A percentile compares a stretch with the other conserved stretches of the same genome.
Evolutionary conservation across 345 rosid species (phyloP).

Genomic region (Hibiscus syriacus): DNA sequence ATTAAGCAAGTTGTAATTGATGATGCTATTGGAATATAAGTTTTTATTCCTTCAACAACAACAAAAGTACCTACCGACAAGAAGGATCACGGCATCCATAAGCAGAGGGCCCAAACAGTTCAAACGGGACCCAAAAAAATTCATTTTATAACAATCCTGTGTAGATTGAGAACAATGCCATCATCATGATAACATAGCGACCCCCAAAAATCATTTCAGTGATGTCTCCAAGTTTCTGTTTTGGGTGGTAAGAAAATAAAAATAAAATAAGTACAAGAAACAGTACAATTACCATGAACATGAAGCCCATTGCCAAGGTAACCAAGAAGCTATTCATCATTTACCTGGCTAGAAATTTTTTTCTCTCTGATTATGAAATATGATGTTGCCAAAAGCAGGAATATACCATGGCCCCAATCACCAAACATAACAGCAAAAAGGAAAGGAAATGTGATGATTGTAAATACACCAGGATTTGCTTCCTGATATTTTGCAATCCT

Average conservation of each 20-base stretch:
- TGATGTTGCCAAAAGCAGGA: conserved; percentile 49
- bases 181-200: conserved; percentile 65
- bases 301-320: conserved; percentile 1
- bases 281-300: conserved; percentile 1
- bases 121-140: conserved; percentile 61
- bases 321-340: not conserved
- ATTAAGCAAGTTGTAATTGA: too few species aligned
- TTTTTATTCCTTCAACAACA: too few species aligned
- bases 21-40: too few species aligned
- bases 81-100: conserved; percentile 49
- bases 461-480: conserved; percentile 64
- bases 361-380: conserved; percentile 51
- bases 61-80: conserved; percentile 68
- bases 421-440: conserved; percentile 79
- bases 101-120: too few species aligned
- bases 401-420: conserved; percentile 75
- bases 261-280: conserved; percentile 13
- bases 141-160: conserved; percentile 68
- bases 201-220: conserved; percentile 68
- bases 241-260: not conserved
- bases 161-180: conserved; percentile 64
- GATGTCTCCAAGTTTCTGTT: conserved; percentile 70
- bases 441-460: conserved; percentile 62
- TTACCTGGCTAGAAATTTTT: conserved; percentile 59
- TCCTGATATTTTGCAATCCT: conserved; percentile 68